Conservation (phyloP, 345 rosid species). For the Xanthoceras sorbifolium region DNA sequence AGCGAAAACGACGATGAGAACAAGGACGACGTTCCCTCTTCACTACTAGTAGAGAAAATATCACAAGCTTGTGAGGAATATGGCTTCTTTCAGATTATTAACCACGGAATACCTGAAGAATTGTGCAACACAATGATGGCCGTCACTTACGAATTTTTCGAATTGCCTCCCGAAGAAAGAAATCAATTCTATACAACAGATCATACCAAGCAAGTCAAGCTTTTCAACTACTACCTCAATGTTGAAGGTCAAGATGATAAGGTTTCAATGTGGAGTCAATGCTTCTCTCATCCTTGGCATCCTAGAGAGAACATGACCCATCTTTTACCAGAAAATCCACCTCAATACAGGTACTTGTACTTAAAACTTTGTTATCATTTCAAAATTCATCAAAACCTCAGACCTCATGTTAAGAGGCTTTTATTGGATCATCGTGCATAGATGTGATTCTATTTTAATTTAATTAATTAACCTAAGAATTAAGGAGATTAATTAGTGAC, state of each 20-base stretch:
- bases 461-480: too few relatives aligned
- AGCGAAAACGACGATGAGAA: neutral
- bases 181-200: conserved; percentile 16
- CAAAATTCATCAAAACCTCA: too few relatives aligned
- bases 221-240: conserved; percentile 17
- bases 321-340: conserved; percentile 25
- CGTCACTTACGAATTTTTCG: conserved; percentile 12
- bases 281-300: conserved; percentile 21
- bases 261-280: conserved; percentile 27
- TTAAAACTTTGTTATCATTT: too few relatives aligned
- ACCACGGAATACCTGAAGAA: conserved; percentile 18
- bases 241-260: too few relatives aligned
- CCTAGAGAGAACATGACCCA: conserved; percentile 15
- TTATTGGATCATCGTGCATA: too few relatives aligned
- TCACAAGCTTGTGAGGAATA: conserved; percentile 28
- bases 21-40: neutral
- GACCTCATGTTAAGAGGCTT: too few relatives aligned
- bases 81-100: conserved; percentile 29
- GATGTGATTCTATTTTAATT: too few relatives aligned
- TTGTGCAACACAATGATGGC: conserved; percentile 21
- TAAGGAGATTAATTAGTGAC: too few relatives aligned
- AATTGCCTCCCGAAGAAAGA: conserved; percentile 15
- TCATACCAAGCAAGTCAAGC: conserved; percentile 15
- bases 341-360: conserved; percentile 24
- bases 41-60: neutral